Conservation (phyloP, 2,329 filamentous ascomycete genomes). For the Phyllosticta ampelicida region DNA sequence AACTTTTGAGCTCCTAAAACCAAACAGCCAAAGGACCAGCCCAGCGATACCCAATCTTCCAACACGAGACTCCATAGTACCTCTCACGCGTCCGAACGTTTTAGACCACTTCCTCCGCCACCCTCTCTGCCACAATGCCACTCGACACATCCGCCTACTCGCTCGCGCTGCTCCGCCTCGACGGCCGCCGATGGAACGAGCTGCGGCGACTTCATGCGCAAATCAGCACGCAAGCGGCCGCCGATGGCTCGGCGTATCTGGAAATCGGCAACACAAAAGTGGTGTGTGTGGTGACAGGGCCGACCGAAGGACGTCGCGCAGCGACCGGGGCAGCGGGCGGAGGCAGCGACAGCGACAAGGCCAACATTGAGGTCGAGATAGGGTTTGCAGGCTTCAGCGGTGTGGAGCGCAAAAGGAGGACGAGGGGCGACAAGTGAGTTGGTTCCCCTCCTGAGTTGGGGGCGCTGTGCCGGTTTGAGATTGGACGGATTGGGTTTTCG, state of each 20-base stretch:
- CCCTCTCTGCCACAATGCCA: constrained; percentile 51
- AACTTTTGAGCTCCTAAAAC: background rate
- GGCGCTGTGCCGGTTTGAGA: background rate
- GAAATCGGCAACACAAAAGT: constrained; percentile 98
- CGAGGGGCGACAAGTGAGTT: constrained; percentile 65
- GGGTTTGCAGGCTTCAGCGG: constrained; percentile 80
- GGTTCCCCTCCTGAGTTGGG: background rate
- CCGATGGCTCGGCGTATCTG: constrained; percentile 86
- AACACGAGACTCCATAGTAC: background rate
- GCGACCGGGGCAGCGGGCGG: background rate
- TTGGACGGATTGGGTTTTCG: background rate
- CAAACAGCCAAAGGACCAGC: too few species aligned
- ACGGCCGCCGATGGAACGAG: constrained; percentile 92
- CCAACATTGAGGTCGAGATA: constrained; percentile 69
- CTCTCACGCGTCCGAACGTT: background rate
- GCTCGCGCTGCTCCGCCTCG: constrained; percentile 58
- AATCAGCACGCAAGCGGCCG: constrained; percentile 83
- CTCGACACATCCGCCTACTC: constrained; percentile 90
- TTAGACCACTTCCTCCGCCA: background rate
- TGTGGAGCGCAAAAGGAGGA: constrained; percentile 69
- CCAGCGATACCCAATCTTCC: background rate
- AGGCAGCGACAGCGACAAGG: constrained; percentile 38
- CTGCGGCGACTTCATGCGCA: constrained; percentile 78
- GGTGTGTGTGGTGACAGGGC: constrained; percentile 83
- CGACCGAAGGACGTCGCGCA: constrained; percentile 53